Evolutionary conservation across 2,329 filamentous ascomycete species (phyloP).

Genomic region (Diaporthe amygdali): DNA sequence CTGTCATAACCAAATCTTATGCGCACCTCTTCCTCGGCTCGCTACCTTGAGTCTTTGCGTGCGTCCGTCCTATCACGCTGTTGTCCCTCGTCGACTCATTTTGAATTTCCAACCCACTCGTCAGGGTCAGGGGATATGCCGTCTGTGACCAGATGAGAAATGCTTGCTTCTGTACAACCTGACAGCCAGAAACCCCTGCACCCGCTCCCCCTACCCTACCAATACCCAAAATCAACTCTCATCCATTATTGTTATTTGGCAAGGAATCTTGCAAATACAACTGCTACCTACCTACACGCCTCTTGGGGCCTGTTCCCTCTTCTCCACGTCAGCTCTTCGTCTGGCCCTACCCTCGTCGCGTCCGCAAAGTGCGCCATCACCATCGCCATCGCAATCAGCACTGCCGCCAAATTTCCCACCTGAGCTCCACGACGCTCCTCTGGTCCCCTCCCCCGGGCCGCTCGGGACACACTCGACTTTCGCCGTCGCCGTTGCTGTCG

Average conservation of each 20-base stretch:
- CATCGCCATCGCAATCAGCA: not conserved
- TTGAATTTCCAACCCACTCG: conserved; percentile 3
- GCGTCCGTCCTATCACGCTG: not conserved
- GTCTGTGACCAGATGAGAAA: not conserved
- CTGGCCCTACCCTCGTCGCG: not conserved
- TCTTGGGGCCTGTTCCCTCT: not conserved
- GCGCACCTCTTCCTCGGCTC: not conserved
- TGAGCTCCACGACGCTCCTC: not conserved
- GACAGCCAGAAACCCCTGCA: not conserved
- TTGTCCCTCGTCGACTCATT: not conserved
- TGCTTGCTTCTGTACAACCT: not conserved
- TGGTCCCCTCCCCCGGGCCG: not conserved
- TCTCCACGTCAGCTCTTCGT: not conserved
- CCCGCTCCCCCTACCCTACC: not conserved
- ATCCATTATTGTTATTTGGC: not conserved
- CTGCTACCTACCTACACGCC: not conserved
- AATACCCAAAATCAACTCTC: not conserved
- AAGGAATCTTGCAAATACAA: not conserved
- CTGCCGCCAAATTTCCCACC: not conserved
- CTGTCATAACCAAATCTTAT: conserved; percentile 13
- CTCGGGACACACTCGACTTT: not conserved
- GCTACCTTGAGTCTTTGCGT: not conserved
- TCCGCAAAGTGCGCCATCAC: not conserved
- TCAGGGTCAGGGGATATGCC: not conserved
- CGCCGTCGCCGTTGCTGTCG: not conserved